phyloP scores from a whole-genome alignment of 345 rosid genomes.

The Syzygium aromaticum region DNA sequence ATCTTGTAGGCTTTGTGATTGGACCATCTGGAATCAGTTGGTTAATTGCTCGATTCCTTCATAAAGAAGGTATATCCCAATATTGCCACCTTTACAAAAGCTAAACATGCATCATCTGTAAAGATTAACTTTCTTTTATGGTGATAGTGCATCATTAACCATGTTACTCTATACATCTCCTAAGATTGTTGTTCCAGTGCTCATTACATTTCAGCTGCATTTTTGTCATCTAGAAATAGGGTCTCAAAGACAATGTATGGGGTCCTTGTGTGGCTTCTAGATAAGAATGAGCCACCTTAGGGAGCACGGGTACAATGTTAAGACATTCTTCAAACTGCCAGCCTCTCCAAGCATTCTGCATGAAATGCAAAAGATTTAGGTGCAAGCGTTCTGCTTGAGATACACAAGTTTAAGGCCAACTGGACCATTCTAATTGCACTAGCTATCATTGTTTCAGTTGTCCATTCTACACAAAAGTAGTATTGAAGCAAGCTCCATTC shows the following conservation, averaged over 20 bases:
- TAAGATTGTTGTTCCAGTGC: background rate
- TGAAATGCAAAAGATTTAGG: background rate
- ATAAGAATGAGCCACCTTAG: background rate
- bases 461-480: background rate
- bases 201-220: background rate
- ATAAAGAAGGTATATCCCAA: constrained; percentile 43
- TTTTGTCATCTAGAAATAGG: background rate
- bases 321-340: background rate
- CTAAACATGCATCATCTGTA: background rate
- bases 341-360: background rate
- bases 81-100: background rate
- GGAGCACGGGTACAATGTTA: background rate
- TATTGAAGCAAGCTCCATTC: background rate
- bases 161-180: background rate
- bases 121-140: background rate
- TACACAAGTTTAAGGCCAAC: background rate
- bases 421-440: background rate
- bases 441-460: background rate
- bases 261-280: background rate
- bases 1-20: constrained; percentile 87
- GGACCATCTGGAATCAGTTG: constrained; percentile 78
- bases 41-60: constrained; percentile 58
- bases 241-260: background rate
- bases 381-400: background rate
- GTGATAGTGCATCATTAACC: background rate